These are phyloP conservation scores for Hygrophila difformis DNA, from an alignment of 257 asterid species.

Conservation along the genomic window DNA sequence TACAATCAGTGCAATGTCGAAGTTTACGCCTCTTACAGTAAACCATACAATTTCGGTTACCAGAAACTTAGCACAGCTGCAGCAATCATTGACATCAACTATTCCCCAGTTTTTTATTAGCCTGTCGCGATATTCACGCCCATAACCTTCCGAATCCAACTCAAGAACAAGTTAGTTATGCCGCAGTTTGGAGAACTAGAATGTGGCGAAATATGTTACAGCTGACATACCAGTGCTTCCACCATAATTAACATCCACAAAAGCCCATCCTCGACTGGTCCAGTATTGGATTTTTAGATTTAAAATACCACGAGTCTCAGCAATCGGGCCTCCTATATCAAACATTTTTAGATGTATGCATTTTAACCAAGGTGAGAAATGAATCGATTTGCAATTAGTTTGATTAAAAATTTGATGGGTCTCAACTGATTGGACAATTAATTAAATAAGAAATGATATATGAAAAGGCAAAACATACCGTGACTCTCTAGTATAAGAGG, in stretches of 20 bases:
- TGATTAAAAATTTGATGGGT: no score
- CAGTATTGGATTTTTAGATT: constrained; percentile 79
- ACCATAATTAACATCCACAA: constrained; percentile 96
- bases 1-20: neutral
- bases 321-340: constrained; percentile 86
- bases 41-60: constrained; percentile 22
- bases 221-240: constrained; percentile 77
- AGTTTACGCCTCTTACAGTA: no score
- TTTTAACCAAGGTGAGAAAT: no score
- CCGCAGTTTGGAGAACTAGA: constrained; percentile 7
- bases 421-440: constrained; percentile 1
- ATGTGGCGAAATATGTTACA: neutral
- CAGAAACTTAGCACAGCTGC: constrained; percentile 91
- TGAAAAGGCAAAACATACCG: constrained; percentile 30
- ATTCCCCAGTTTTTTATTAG: constrained; percentile 83
- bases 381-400: no score
- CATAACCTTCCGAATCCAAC: constrained; percentile 61
- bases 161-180: constrained; percentile 10
- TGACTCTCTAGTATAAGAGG: constrained; percentile 88
- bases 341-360: no score
- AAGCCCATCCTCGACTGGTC: constrained; percentile 99
- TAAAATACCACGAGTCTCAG: constrained; percentile 79
- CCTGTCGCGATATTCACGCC: constrained; percentile 86
- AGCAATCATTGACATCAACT: constrained; percentile 91
- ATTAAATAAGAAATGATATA: no score